Evolutionary conservation across 2,329 filamentous ascomycete species (phyloP).

Genomic region (Mariannaea elegans): DNA sequence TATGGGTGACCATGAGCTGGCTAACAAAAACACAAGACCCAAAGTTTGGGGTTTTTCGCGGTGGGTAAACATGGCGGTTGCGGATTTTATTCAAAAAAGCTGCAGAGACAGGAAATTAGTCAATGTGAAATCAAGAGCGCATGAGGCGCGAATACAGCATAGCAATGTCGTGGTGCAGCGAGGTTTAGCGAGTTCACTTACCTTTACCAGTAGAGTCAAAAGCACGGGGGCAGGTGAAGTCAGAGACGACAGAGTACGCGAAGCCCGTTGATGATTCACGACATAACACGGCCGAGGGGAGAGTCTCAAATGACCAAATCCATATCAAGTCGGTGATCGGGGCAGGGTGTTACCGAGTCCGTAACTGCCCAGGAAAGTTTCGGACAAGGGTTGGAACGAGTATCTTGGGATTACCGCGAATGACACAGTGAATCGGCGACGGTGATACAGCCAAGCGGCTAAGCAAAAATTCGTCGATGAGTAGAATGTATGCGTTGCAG

Average conservation of each 20-base stretch:
- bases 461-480: conserved; percentile 18
- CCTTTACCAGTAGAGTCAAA: conserved; percentile 32
- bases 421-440: conserved; percentile 28
- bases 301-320: conserved; percentile 32
- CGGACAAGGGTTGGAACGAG: conserved; percentile 13
- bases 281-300: conserved; percentile 33
- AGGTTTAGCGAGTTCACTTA: conserved; percentile 22
- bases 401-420: conserved; percentile 1
- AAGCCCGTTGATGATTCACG: conserved; percentile 31
- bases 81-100: conserved; percentile 11
- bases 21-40: conserved; percentile 37
- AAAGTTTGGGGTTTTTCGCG: conserved; percentile 30
- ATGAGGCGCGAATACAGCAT: background rate
- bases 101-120: background rate
- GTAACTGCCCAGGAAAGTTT: conserved; percentile 24
- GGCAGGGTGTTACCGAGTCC: conserved; percentile 25
- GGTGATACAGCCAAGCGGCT: conserved; percentile 33
- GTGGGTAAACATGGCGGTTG: conserved; percentile 34
- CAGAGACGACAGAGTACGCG: conserved; percentile 31
- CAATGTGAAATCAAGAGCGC: background rate
- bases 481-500: conserved; percentile 12
- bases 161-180: background rate
- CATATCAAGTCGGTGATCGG: conserved; percentile 36
- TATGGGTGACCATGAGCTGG: conserved; percentile 36
- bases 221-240: conserved; percentile 26